These are phyloP conservation scores for Chernovozyma sophiae-reginae DNA, from an alignment of 1,139 yeast genomes.

Conservation along the genomic window DNA sequence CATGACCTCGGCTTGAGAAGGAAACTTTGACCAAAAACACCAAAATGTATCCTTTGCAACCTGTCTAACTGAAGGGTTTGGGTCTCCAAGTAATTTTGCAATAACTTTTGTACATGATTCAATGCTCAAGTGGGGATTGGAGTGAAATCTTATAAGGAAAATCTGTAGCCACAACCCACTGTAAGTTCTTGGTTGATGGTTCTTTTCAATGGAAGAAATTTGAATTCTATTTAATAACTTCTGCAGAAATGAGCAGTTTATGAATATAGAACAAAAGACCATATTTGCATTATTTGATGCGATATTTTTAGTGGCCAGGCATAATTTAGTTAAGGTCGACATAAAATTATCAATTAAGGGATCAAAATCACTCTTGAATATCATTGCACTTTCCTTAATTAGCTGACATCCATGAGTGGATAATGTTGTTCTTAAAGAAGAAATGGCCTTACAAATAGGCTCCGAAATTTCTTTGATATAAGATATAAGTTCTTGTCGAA, in stretches of 20 bases:
- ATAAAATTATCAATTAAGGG: slow-evolving; percentile 58
- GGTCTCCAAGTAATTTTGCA: slow-evolving; percentile 65
- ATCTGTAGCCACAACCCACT: slow-evolving; percentile 71
- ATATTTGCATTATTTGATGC: slow-evolving; percentile 73
- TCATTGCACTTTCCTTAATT: slow-evolving; percentile 65
- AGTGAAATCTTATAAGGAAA: slow-evolving; percentile 42
- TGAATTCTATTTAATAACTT: slow-evolving; percentile 52
- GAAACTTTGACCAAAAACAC: slow-evolving; percentile 50
- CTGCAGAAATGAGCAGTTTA: slow-evolving; percentile 51
- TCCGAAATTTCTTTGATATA: slow-evolving; percentile 47
- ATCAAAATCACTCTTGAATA: slow-evolving; percentile 51
- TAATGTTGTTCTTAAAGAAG: slow-evolving; percentile 80
- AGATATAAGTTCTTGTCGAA: slow-evolving; percentile 39
- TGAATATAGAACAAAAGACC: slow-evolving; percentile 58
- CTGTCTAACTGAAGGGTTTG: slow-evolving; percentile 78
- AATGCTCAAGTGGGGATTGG: slow-evolving; percentile 23
- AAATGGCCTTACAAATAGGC: slow-evolving; percentile 63
- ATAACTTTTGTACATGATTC: slow-evolving; percentile 53
- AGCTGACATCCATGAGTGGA: slow-evolving; percentile 73
- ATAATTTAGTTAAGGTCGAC: slow-evolving; percentile 54
- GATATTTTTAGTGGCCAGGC: slow-evolving; percentile 75
- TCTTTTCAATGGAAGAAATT: slow-evolving; percentile 60
- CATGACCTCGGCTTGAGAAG: slow-evolving; percentile 51
- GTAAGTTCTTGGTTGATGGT: slow-evolving; percentile 63
- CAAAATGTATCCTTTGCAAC: slow-evolving; percentile 72